Percentiles rank a stretch among this genome's conserved stretches.
phyloP scores from a whole-genome alignment of 23 red algal genomes.

The Gracilaria domingensis region DNA sequence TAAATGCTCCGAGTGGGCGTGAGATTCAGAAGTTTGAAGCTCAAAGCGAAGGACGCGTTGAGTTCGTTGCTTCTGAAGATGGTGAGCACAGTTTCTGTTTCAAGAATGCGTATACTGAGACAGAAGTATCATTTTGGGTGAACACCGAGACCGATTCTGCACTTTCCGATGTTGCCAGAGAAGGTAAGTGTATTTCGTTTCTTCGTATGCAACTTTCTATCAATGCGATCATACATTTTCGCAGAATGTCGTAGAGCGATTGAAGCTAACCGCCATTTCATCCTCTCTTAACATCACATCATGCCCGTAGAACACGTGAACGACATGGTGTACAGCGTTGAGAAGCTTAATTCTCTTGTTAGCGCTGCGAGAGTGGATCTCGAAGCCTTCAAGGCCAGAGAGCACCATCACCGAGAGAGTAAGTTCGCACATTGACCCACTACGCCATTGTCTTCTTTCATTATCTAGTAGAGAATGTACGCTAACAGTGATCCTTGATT shows the following conservation, averaged over 20 bases:
- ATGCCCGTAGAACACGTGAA: constrained; percentile 72
- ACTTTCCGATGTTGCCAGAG: constrained; percentile 77
- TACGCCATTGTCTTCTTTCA: background rate
- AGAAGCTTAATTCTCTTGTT: constrained; percentile 82
- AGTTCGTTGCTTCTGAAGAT: constrained; percentile 82
- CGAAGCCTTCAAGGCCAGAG: constrained; percentile 83
- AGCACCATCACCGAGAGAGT: constrained; percentile 77
- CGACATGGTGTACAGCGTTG: constrained; percentile 88
- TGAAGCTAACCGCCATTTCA: background rate
- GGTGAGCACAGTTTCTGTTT: constrained; percentile 88
- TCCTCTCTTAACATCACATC: background rate
- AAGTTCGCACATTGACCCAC: background rate
- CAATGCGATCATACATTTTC: background rate
- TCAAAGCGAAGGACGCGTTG: constrained; percentile 83
- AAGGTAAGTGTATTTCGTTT: constrained; percentile 53
- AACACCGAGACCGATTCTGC: constrained; percentile 80
- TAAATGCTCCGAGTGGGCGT: constrained; percentile 64
- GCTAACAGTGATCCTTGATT: background rate
- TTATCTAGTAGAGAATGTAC: background rate
- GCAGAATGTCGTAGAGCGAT: background rate
- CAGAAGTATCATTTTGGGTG: constrained; percentile 87
- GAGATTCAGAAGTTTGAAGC: constrained; percentile 78
- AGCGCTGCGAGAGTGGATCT: constrained; percentile 81
- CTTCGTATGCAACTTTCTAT: background rate
- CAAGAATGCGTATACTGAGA: constrained; percentile 79